Base-by-base conservation (phyloP, 2,329 filamentous ascomycete genomes). In the Phoma sp. region DNA sequence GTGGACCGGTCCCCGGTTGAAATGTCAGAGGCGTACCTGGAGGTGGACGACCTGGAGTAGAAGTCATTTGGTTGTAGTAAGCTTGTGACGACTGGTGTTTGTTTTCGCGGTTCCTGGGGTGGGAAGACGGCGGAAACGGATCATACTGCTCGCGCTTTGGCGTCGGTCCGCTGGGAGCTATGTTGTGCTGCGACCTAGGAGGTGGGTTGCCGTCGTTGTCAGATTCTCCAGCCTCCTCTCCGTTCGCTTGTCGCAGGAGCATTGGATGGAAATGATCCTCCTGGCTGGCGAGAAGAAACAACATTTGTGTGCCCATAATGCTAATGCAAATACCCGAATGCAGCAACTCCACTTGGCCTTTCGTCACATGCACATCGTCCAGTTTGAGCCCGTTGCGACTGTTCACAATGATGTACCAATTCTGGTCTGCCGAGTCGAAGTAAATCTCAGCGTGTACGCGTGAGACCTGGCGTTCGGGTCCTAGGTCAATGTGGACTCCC, bases 301-400 rank as follows among this genome's bases (percentile, higher is more conserved):
- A 93, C 95, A 99, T 99, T 78, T 99, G 93, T 1, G 95, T 90
- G 47, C 91, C 91, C 65, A 89, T 90, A 69, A 98, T 91, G 69
- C 96, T 92, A 53, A 99, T 88, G 36, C 98, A 91, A 72, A 93
- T 88, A 53, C 95, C 95, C 66, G 93, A 96, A 34, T 86, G 85
- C 21, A 99, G 82, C 25, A 85, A 78, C 28, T 86, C 83, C 29
- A 85, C 82, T 32, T 83, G 78, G 11, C 89, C 88, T 45, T 87
- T 83, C 67, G 89, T 90, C 50, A 96, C 78, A 17, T 84, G 80
- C 43, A 78, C 77, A 56, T 91, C 91, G 73, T 99, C 91, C 18
- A 98, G 81, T 67, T 91, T 91, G 39, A 96, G 84, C 23, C 93
- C 92, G 73, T 99, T 99, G 63, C 95, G 89, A 17, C 95, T 95